Conservation (phyloP, 2,329 filamentous ascomycete genomes). For the Claviceps citrina region DNA sequence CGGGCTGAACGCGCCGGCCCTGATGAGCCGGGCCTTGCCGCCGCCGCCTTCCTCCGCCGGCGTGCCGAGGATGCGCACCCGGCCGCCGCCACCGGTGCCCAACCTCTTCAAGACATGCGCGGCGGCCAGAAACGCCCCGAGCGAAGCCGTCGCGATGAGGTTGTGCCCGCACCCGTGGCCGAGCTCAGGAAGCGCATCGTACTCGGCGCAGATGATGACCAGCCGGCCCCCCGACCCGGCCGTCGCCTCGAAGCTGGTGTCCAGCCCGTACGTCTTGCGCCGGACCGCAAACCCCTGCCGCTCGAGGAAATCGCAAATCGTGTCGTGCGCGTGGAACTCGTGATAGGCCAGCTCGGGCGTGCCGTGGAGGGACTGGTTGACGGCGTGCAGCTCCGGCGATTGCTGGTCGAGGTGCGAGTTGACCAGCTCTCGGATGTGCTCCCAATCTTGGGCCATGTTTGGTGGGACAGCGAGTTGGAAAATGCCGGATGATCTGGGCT, state of each 20-base stretch:
- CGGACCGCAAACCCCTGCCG: conserved; percentile 13
- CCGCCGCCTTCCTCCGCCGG: conserved; percentile 28
- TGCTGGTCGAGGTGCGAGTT: neutral
- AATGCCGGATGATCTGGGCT: too few relatives aligned
- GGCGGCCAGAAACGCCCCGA: conserved; percentile 24
- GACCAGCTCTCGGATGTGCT: conserved; percentile 1
- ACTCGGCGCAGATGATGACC: conserved; percentile 23
- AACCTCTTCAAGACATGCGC: conserved; percentile 18
- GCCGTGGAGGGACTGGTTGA: conserved; percentile 8
- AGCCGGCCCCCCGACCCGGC: conserved; percentile 16
- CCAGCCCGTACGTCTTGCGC: conserved; percentile 17
- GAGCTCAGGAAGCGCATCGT: conserved; percentile 30
- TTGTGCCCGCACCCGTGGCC: conserved; percentile 33
- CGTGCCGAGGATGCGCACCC: conserved; percentile 25
- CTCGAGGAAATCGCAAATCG: conserved; percentile 10
- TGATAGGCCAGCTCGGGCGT: conserved; percentile 17
- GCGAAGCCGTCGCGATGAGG: conserved; percentile 24
- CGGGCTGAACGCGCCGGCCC: conserved; percentile 12
- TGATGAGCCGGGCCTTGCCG: conserved; percentile 18
- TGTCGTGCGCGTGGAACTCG: conserved; percentile 16
- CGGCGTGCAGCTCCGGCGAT: neutral
- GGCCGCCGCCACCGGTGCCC: conserved; percentile 12
- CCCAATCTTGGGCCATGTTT: conserved; percentile 2
- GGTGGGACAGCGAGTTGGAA: too few relatives aligned
- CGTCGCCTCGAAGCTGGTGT: conserved; percentile 18